A percentile compares a stretch with the other conserved stretches of the same genome.
Conservation (phyloP, 2,329 filamentous ascomycete species). For the Cadophora sp. region DNA sequence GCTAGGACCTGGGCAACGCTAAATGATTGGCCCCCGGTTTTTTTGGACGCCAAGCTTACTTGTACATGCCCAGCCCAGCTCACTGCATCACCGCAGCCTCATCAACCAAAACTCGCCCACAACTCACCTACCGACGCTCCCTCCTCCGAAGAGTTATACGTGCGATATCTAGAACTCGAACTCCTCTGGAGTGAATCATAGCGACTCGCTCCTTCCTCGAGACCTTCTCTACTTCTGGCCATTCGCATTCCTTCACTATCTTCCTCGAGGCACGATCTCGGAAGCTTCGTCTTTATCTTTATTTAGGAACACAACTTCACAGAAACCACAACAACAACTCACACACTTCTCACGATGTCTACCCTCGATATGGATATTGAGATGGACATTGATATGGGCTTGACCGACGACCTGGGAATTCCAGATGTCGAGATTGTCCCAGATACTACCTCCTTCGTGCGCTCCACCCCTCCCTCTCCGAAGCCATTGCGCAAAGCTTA, state of each 20-base stretch:
- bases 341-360: conserved; percentile 35
- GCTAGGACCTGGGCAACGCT: background rate
- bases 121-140: background rate
- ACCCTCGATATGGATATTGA: conserved; percentile 70
- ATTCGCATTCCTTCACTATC: background rate
- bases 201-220: background rate
- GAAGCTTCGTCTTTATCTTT: background rate
- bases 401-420: conserved; percentile 48
- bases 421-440: conserved; percentile 36
- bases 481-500: conserved; percentile 25
- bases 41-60: conserved; percentile 1
- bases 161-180: background rate
- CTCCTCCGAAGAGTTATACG: background rate
- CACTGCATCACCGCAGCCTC: conserved; percentile 1
- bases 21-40: background rate
- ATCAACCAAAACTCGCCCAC: background rate
- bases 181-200: background rate
- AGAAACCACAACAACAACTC: background rate
- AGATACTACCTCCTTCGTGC: conserved; percentile 20
- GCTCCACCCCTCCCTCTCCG: background rate
- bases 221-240: background rate
- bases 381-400: conserved; percentile 73
- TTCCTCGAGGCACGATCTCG: background rate
- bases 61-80: background rate
- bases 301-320: background rate